Evolutionary conservation across 495 filamentous ascomycete genomes (phyloP).

Genomic region (Cercophora scortea): DNA sequence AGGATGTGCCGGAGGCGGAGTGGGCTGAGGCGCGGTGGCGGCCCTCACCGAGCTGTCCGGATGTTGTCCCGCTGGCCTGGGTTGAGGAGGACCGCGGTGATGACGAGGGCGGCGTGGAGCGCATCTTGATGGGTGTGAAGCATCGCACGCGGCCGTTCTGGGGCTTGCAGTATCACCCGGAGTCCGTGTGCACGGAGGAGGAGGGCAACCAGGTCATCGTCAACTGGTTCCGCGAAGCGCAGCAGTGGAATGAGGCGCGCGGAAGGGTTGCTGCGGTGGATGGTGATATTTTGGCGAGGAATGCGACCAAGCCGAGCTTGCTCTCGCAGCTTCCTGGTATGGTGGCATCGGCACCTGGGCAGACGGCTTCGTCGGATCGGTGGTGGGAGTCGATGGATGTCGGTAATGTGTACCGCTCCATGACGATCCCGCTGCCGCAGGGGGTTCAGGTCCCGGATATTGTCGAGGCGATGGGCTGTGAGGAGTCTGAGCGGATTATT

Average conservation of each 20-base stretch:
- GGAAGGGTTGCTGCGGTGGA: slow-evolving; percentile 19
- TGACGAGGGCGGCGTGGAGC: slow-evolving; percentile 27
- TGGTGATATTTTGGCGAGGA: slow-evolving; percentile 9
- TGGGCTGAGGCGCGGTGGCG: slow-evolving; percentile 29
- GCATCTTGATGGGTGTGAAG: slow-evolving; percentile 69
- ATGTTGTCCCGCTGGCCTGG: slow-evolving; percentile 62
- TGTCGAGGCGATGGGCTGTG: slow-evolving; percentile 36
- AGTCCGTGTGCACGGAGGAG: slow-evolving; percentile 79
- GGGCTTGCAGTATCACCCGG: slow-evolving; percentile 91
- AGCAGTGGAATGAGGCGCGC: slow-evolving; percentile 40
- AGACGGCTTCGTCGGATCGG: neutral
- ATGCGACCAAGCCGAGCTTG: slow-evolving; percentile 20
- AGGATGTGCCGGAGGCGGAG: slow-evolving; percentile 15
- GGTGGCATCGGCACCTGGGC: neutral
- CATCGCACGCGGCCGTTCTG: slow-evolving; percentile 72
- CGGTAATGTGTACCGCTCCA: slow-evolving; percentile 15
- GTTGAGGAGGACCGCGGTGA: slow-evolving; percentile 37
- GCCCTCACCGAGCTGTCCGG: slow-evolving; percentile 14
- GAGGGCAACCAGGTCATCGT: slow-evolving; percentile 57
- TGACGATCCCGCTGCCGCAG: slow-evolving; percentile 23
- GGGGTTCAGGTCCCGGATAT: slow-evolving; percentile 37
- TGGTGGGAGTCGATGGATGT: slow-evolving; percentile 24
- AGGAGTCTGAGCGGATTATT: slow-evolving; percentile 37
- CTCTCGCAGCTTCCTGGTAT: slow-evolving; percentile 8
- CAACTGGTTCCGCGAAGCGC: slow-evolving; percentile 67